A percentile compares a stretch with the other conserved stretches of the same genome.
Evolutionary conservation across 805 yeast genomes (phyloP).

Genomic region (Isabelozyma gotoi): DNA sequence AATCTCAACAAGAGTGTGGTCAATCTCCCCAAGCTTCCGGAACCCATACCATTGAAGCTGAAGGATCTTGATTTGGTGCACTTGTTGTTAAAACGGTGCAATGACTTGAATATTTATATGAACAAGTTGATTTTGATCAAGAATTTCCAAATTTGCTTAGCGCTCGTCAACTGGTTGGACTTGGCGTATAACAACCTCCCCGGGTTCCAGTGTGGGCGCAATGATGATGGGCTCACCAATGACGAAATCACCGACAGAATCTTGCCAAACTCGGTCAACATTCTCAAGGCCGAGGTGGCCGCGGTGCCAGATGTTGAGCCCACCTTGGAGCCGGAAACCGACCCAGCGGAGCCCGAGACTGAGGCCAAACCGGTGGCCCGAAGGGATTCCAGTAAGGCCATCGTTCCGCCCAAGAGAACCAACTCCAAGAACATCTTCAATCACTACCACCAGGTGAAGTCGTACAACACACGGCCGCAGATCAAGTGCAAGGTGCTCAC

Average conservation of each 20-base stretch:
- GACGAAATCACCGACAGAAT: constrained; percentile 20
- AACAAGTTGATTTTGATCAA: constrained; percentile 28
- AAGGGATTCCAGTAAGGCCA: neutral
- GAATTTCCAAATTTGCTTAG: constrained; percentile 24
- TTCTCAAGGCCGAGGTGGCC: constrained; percentile 2
- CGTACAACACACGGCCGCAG: neutral
- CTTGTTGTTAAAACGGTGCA: constrained; percentile 31
- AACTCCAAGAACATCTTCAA: constrained; percentile 31
- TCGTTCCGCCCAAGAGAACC: constrained; percentile 16
- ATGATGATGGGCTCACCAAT: constrained; percentile 12
- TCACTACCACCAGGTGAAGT: constrained; percentile 26
- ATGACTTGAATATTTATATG: constrained; percentile 40
- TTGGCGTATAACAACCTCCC: constrained; percentile 21
- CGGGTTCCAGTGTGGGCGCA: constrained; percentile 23
- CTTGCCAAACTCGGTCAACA: constrained; percentile 7
- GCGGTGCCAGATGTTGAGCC: neutral
- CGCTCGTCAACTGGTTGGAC: constrained; percentile 30
- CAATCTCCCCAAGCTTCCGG: constrained; percentile 44
- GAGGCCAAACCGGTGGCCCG: neutral
- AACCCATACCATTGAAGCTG: constrained; percentile 41
- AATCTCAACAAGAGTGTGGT: constrained; percentile 5
- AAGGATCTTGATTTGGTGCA: constrained; percentile 5
- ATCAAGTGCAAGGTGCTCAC: constrained; percentile 30
- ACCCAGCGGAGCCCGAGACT: neutral
- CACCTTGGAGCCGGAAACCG: neutral